phyloP scores from a whole-genome alignment of 176 grass and related monocot species.

The Oryza glumipatula region DNA sequence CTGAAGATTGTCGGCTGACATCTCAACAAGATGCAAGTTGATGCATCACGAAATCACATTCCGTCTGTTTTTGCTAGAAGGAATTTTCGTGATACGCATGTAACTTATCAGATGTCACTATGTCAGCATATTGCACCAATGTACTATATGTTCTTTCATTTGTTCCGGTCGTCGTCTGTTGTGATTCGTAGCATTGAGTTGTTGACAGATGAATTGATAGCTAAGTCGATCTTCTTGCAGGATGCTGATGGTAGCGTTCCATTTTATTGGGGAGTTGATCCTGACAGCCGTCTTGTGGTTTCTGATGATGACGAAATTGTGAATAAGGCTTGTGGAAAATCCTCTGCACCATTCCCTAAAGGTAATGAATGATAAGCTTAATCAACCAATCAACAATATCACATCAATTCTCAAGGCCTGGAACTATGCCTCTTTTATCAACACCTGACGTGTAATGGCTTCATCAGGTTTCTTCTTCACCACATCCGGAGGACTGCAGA shows the following conservation, averaged over 20 bases:
- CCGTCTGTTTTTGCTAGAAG: neutral
- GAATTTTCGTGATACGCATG: neutral
- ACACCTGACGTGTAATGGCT: neutral
- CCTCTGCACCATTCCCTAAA: constrained; percentile 73
- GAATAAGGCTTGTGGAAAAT: constrained; percentile 64
- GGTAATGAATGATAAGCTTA: constrained; percentile 12
- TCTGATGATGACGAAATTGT: constrained; percentile 67
- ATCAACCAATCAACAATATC: neutral
- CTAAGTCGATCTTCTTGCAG: constrained; percentile 35
- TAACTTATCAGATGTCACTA: neutral
- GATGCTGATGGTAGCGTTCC: constrained; percentile 59
- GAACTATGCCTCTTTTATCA: neutral
- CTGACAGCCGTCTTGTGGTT: constrained; percentile 53
- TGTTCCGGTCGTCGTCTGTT: neutral
- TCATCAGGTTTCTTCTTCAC: constrained; percentile 82
- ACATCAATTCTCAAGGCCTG: neutral
- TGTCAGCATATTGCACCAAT: neutral
- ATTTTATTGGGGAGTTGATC: constrained; percentile 71
- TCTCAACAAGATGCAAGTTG: neutral
- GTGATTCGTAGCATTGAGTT: neutral
- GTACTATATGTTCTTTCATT: neutral
- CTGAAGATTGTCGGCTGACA: neutral
- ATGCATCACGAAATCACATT: neutral
- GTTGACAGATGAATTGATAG: neutral
- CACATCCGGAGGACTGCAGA: constrained; percentile 63